phyloP scores from a whole-genome alignment of 257 asterid species.

The Asclepias syriaca region DNA sequence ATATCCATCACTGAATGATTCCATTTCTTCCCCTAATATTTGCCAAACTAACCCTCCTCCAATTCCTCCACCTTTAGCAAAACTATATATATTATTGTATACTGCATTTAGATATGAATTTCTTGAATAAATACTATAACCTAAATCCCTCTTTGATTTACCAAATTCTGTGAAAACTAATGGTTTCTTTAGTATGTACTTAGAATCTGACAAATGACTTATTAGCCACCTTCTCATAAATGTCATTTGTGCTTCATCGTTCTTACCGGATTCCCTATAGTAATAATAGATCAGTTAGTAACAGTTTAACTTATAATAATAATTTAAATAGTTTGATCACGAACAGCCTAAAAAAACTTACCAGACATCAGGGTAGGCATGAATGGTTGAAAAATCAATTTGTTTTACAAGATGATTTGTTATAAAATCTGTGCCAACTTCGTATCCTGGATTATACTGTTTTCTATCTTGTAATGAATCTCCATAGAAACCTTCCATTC shows the following conservation, averaged over 20 bases:
- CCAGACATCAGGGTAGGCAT: slow-evolving; percentile 54
- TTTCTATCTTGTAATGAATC: slow-evolving; percentile 37
- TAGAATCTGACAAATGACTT: slow-evolving; percentile 39
- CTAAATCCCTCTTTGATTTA: slow-evolving; percentile 42
- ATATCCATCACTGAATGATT: slow-evolving; percentile 32
- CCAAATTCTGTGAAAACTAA: slow-evolving; percentile 43
- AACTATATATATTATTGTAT: slow-evolving; percentile 26
- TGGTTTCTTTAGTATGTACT: slow-evolving; percentile 37
- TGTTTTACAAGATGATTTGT: slow-evolving; percentile 36
- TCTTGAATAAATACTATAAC: slow-evolving; percentile 22
- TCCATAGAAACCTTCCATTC: slow-evolving; percentile 59
- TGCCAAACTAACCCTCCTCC: slow-evolving; percentile 50
- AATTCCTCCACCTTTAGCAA: slow-evolving; percentile 36
- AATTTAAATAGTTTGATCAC: no score
- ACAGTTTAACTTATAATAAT: no score
- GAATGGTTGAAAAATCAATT: slow-evolving; percentile 48
- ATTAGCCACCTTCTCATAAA: slow-evolving; percentile 39
- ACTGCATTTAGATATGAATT: slow-evolving; percentile 29
- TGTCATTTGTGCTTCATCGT: slow-evolving; percentile 28
- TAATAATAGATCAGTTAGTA: neutral
- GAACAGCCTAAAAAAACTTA: neutral
- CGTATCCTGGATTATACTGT: slow-evolving; percentile 44
- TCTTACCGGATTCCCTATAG: slow-evolving; percentile 27
- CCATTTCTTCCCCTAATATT: slow-evolving; percentile 42
- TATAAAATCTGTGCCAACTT: slow-evolving; percentile 53